phyloP scores from a whole-genome alignment of 1,284 basidiomycete species.

The Neolentinus lepideus region DNA sequence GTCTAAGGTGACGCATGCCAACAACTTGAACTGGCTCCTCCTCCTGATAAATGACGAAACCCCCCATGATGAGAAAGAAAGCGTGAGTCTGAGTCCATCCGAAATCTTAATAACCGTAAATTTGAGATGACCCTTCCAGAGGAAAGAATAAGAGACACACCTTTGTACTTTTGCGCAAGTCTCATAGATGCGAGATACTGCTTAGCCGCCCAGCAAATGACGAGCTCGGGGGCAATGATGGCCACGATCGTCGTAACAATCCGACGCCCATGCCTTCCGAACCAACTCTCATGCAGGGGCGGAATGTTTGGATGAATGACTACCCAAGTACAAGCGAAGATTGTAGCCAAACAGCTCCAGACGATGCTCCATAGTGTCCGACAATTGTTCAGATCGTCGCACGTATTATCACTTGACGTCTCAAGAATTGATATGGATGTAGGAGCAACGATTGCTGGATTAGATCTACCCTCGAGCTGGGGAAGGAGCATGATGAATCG shows the following conservation, averaged over 20 bases:
- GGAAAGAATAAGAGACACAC: neutral
- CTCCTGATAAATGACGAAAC: neutral
- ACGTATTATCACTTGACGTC: neutral
- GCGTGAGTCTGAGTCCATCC: neutral
- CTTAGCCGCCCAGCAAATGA: neutral
- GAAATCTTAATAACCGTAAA: neutral
- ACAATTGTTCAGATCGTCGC: slow-evolving; percentile 3
- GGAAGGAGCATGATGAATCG: too few species aligned
- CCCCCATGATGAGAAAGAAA: neutral
- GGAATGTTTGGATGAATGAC: slow-evolving; percentile 8
- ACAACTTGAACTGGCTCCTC: neutral
- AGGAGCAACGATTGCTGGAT: too few species aligned
- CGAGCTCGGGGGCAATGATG: neutral
- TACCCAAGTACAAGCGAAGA: slow-evolving; percentile 10
- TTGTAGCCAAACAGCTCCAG: slow-evolving; percentile 9
- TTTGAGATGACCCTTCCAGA: neutral
- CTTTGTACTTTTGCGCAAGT: neutral
- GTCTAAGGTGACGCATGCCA: neutral
- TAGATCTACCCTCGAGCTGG: too few species aligned
- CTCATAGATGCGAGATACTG: neutral
- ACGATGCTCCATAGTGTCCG: slow-evolving; percentile 6
- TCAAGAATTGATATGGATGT: too few species aligned
- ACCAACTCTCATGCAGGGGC: neutral
- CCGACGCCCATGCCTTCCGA: neutral
- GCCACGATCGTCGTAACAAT: neutral